Evolutionary conservation across 495 filamentous ascomycete genomes (phyloP).

Genomic region (Daldinia grandis): DNA sequence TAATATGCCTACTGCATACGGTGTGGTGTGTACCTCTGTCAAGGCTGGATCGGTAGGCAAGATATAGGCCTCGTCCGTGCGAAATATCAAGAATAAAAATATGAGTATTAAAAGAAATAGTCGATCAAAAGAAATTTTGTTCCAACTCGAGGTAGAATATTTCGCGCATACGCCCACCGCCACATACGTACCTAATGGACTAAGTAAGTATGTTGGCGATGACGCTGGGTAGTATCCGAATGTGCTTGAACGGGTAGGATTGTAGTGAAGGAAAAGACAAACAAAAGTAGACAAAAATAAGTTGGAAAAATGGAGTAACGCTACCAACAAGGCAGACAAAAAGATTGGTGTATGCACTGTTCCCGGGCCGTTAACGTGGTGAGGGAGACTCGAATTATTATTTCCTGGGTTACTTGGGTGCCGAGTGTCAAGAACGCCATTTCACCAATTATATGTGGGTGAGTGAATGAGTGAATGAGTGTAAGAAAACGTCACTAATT

Average conservation of each 20-base stretch:
- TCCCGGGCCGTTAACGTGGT: not conserved
- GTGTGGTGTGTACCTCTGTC: too few species aligned
- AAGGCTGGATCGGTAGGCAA: not conserved
- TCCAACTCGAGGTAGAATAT: not conserved
- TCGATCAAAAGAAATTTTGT: not conserved
- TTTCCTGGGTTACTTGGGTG: not conserved
- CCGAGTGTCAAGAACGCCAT: not conserved
- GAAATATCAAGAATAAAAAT: not conserved
- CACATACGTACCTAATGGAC: not conserved
- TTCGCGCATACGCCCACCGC: not conserved
- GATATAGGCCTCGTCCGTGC: not conserved
- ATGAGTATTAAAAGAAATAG: not conserved
- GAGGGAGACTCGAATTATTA: not conserved
- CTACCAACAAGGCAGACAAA: not conserved
- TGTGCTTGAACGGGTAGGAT: not conserved
- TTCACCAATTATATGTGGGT: slow-evolving; percentile 5
- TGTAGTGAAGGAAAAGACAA: not conserved
- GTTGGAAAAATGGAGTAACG: not conserved
- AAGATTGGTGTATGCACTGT: not conserved
- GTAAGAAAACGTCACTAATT: slow-evolving; percentile 1
- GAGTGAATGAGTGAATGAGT: slow-evolving; percentile 8
- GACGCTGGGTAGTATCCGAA: not conserved
- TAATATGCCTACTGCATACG: not conserved
- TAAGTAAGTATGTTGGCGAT: not conserved
- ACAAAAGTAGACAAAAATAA: not conserved